A percentile compares a stretch with the other conserved stretches of the same genome.
Evolutionary conservation across 768 basidiomycete genomes (phyloP).

Genomic region (Butyriboletus loyo): DNA sequence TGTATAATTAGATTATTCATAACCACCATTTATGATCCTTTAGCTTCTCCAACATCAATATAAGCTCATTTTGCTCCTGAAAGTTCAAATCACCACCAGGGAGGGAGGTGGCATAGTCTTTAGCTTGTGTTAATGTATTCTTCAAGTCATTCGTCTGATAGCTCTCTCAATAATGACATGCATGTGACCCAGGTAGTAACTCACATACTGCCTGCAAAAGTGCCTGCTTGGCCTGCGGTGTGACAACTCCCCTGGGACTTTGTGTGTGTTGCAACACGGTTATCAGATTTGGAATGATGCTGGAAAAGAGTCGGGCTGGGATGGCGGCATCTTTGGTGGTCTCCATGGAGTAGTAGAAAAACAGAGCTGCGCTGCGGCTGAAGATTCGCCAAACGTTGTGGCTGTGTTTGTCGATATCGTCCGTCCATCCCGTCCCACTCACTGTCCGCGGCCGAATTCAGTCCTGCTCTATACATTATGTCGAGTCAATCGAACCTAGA

Average conservation of each 20-base stretch:
- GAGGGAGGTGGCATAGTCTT: constrained; percentile 52
- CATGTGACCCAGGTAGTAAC: neutral
- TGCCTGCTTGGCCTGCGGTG: constrained; percentile 60
- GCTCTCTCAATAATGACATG: neutral
- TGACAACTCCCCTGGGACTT: constrained; percentile 49
- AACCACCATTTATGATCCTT: constrained; percentile 50
- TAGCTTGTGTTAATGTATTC: constrained; percentile 53
- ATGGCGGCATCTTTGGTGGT: constrained; percentile 18
- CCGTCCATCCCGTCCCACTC: too few relatives aligned
- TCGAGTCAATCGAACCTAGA: constrained; percentile 46
- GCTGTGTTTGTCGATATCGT: constrained; percentile 12
- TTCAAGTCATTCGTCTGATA: constrained; percentile 73
- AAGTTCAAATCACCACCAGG: constrained; percentile 72
- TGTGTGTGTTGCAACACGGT: constrained; percentile 60
- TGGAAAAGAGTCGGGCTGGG: constrained; percentile 51
- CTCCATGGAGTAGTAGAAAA: constrained; percentile 6
- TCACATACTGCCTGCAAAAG: constrained; percentile 60
- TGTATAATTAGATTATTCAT: too few relatives aligned
- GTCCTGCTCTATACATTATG: constrained; percentile 28
- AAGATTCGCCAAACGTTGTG: constrained; percentile 1
- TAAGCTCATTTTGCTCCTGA: constrained; percentile 69
- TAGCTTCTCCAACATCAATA: constrained; percentile 62
- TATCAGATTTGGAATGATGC: constrained; percentile 58
- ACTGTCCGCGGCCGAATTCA: neutral
- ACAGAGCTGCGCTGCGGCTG: neutral